These are phyloP conservation scores for Clonostachys chloroleuca DNA, from an alignment of 2,329 filamentous ascomycete genomes.

Conservation along the genomic window DNA sequence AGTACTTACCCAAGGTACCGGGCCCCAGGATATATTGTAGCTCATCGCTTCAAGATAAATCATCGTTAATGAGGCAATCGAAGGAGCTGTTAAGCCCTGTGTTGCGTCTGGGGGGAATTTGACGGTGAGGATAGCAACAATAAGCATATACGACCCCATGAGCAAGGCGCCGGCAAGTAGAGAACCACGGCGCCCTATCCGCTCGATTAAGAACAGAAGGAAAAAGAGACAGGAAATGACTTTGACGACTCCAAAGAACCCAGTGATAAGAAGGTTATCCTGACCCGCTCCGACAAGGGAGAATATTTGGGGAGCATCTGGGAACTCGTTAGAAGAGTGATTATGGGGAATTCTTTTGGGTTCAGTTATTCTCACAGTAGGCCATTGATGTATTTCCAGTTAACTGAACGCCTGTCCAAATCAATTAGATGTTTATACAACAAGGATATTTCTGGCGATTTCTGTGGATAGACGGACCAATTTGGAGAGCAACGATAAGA, in stretches of 20 bases:
- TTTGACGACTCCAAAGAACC: constrained; percentile 48
- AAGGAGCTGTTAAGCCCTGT: constrained; percentile 24
- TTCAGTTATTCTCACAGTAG: constrained; percentile 27
- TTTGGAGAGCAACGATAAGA: constrained; percentile 42
- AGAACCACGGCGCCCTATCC: constrained; percentile 39
- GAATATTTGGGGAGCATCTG: constrained; percentile 47
- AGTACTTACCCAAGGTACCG: constrained; percentile 36
- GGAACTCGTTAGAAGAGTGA: no score
- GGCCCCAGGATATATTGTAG: constrained; percentile 45
- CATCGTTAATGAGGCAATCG: constrained; percentile 43
- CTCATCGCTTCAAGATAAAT: constrained; percentile 45
- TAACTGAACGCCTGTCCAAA: constrained; percentile 27
- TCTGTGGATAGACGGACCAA: constrained; percentile 17
- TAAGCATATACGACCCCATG: constrained; percentile 49
- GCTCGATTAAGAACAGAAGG: constrained; percentile 42
- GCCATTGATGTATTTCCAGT: constrained; percentile 46
- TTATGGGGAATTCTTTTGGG: no score
- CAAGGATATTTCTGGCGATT: no score
- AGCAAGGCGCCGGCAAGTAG: constrained; percentile 40
- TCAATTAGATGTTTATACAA: no score
- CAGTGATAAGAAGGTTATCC: constrained; percentile 39
- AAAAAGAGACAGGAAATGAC: constrained; percentile 40
- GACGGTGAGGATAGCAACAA: constrained; percentile 39
- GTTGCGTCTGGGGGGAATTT: constrained; percentile 29
- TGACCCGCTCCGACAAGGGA: constrained; percentile 40